Percentiles rank a stretch among this genome's conserved stretches.
These are phyloP conservation scores for Coemansia aciculifera DNA, from an alignment of 192 early-diverging fungal species.

Conservation along the genomic window DNA sequence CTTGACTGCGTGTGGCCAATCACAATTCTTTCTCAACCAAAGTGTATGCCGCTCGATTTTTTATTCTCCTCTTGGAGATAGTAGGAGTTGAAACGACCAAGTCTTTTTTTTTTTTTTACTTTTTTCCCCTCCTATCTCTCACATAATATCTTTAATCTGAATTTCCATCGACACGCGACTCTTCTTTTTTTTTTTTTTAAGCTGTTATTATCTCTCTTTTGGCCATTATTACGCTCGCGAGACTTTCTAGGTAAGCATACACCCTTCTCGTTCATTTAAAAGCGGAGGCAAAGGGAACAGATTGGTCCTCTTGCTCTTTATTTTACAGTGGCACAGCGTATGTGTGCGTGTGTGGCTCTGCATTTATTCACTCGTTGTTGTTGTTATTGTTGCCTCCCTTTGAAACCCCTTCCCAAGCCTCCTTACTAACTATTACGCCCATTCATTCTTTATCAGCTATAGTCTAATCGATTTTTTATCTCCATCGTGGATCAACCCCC, in stretches of 20 bases:
- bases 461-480: neutral
- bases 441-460: neutral
- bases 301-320: neutral
- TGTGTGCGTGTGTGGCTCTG: neutral
- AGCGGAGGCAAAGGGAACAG: neutral
- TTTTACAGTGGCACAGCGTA: neutral
- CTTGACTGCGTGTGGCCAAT: neutral
- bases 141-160: neutral
- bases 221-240: neutral
- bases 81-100: neutral
- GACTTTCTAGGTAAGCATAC: neutral
- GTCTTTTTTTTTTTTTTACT: conserved; percentile 9
- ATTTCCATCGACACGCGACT: neutral
- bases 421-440: neutral
- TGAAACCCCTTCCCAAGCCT: neutral
- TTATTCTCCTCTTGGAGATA: conserved; percentile 2
- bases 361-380: neutral
- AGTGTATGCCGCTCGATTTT: conserved; percentile 23
- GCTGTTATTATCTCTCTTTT: neutral
- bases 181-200: conserved; percentile 2
- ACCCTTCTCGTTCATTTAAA: neutral
- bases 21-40: conserved; percentile 9
- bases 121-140: conserved; percentile 3
- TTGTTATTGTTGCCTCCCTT: neutral
- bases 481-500: neutral